Evolutionary conservation across 2,329 filamentous ascomycete genomes (phyloP).

Genomic region (Trichoderma breve): DNA sequence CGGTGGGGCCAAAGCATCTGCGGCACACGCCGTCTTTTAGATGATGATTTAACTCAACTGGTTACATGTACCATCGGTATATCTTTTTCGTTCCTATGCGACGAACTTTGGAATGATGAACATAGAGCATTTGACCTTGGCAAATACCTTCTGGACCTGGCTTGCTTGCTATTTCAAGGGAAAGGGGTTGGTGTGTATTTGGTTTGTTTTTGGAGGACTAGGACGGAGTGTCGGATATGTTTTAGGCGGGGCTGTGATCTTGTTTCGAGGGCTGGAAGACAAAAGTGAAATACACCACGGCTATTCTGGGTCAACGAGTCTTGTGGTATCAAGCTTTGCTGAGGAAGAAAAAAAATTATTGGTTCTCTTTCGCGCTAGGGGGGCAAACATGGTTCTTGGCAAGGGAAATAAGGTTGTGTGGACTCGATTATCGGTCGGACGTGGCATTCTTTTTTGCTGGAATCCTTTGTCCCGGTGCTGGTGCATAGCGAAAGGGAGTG

Average conservation of each 20-base stretch:
- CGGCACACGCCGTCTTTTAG: slow-evolving; percentile 30
- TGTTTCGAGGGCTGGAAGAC: slow-evolving; percentile 40
- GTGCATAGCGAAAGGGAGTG: slow-evolving; percentile 47
- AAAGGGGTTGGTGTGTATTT: slow-evolving; percentile 39
- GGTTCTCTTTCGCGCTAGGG: slow-evolving; percentile 21
- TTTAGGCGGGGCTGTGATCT: slow-evolving; percentile 38
- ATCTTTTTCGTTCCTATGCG: slow-evolving; percentile 26
- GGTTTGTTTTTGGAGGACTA: slow-evolving; percentile 31
- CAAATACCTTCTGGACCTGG: slow-evolving; percentile 44
- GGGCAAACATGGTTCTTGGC: slow-evolving; percentile 23
- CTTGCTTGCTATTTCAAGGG: slow-evolving; percentile 40
- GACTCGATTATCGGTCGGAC: slow-evolving; percentile 26
- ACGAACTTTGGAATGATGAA: slow-evolving; percentile 43
- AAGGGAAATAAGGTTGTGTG: slow-evolving; percentile 21
- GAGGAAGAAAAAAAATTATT: slow-evolving; percentile 25
- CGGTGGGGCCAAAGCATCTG: slow-evolving; percentile 26
- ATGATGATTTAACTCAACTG: slow-evolving; percentile 26
- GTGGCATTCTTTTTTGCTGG: slow-evolving; percentile 41
- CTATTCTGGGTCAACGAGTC: slow-evolving; percentile 37
- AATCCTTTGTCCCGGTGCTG: slow-evolving; percentile 40
- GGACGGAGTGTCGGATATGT: slow-evolving; percentile 41
- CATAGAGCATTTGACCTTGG: slow-evolving; percentile 47
- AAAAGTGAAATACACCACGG: slow-evolving; percentile 41
- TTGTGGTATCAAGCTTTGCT: slow-evolving; percentile 32
- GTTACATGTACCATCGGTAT: slow-evolving; percentile 27